A percentile compares a stretch with the other conserved stretches of the same genome.
Conservation (phyloP, 2,329 filamentous ascomycete species). For the Botrytis pseudocinerea region DNA sequence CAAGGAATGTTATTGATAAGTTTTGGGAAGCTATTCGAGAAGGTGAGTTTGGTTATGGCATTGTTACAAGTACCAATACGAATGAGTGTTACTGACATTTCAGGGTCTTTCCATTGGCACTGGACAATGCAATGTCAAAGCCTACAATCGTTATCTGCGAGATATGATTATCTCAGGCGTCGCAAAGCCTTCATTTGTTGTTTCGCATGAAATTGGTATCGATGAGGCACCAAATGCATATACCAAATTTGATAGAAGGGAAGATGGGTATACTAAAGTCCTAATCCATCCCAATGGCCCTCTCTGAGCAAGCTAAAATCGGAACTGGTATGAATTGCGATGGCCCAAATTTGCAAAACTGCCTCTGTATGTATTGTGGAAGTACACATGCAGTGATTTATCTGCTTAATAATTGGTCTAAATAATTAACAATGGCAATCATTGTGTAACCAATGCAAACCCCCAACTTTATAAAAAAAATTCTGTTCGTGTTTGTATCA, state of each 20-base stretch:
- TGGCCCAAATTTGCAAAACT: neutral
- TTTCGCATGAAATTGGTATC: slow-evolving; percentile 63
- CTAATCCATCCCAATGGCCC: slow-evolving; percentile 14
- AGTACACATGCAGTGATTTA: neutral
- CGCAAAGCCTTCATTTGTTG: slow-evolving; percentile 66
- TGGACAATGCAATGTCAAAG: slow-evolving; percentile 68
- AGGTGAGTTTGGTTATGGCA: slow-evolving; percentile 46
- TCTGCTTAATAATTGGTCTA: neutral
- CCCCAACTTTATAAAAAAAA: neutral
- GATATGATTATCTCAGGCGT: slow-evolving; percentile 65
- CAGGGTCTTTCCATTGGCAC: slow-evolving; percentile 60
- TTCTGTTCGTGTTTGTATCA: neutral
- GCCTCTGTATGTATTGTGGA: neutral
- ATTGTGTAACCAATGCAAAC: neutral
- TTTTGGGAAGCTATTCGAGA: slow-evolving; percentile 69
- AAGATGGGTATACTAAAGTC: slow-evolving; percentile 36
- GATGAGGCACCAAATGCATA: slow-evolving; percentile 62
- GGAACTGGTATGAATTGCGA: neutral
- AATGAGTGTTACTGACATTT: neutral
- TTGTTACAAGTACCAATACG: neutral
- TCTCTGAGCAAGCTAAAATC: slow-evolving; percentile 34
- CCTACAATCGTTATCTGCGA: slow-evolving; percentile 65
- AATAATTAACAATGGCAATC: neutral
- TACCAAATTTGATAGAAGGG: slow-evolving; percentile 64
- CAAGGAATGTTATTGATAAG: slow-evolving; percentile 64